These are phyloP conservation scores for Phyllostachys edulis DNA, from an alignment of 176 grass and related monocot genomes.

Conservation along the genomic window DNA sequence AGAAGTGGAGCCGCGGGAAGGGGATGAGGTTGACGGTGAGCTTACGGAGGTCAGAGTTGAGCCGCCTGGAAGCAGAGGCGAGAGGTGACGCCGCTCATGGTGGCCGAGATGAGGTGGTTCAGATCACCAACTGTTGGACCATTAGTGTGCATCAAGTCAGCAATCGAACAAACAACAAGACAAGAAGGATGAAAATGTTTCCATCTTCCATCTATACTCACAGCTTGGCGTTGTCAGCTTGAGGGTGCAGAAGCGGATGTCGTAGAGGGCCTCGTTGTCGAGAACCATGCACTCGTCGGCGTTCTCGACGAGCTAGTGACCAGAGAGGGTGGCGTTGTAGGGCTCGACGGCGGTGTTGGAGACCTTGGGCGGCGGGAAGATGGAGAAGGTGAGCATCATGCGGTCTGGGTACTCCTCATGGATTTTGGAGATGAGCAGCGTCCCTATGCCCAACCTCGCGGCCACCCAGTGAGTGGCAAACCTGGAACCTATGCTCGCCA, in stretches of 20 bases:
- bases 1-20: no score
- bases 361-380: constrained; percentile 73
- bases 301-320: constrained; percentile 76
- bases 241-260: constrained; percentile 70
- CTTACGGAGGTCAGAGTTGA: no score
- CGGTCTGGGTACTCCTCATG: constrained; percentile 73
- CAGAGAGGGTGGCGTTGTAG: constrained; percentile 73
- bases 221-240: constrained; percentile 70
- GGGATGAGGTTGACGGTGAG: no score
- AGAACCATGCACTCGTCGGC: constrained; percentile 82
- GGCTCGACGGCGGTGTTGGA: constrained; percentile 78
- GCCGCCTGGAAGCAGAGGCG: no score
- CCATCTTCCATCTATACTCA: background rate
- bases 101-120: no score
- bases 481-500: constrained; percentile 37
- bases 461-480: constrained; percentile 60
- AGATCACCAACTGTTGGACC: no score
- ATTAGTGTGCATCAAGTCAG: no score
- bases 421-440: constrained; percentile 70
- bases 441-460: constrained; percentile 46
- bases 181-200: no score
- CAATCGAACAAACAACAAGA: no score
- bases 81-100: no score
- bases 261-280: constrained; percentile 75
- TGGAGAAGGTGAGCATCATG: constrained; percentile 76